These are phyloP conservation scores for Lactarius sanguifluus DNA, from an alignment of 768 basidiomycete genomes.

Conservation along the genomic window DNA sequence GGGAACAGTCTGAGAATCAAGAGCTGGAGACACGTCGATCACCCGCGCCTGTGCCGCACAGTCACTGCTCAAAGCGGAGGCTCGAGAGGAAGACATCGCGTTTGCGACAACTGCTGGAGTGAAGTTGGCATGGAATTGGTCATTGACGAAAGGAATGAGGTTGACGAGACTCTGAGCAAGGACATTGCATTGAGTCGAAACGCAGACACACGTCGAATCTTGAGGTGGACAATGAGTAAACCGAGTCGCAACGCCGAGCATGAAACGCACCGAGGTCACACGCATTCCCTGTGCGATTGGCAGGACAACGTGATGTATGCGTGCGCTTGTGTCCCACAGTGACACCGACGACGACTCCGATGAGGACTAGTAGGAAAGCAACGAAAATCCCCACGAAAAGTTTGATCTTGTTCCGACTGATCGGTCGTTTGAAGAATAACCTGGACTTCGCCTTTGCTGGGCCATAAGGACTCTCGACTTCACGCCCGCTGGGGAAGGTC, in stretches of 20 bases:
- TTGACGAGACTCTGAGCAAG: constrained; percentile 54
- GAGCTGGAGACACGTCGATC: constrained; percentile 51
- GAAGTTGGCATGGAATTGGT: constrained; percentile 47
- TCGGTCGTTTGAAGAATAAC: constrained; percentile 8
- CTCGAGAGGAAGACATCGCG: constrained; percentile 52
- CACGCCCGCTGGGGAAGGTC: background rate
- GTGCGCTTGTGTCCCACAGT: constrained; percentile 37
- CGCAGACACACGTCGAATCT: constrained; percentile 67
- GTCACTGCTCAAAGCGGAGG: constrained; percentile 42
- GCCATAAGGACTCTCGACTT: background rate
- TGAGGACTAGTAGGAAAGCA: constrained; percentile 35
- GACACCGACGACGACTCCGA: constrained; percentile 49
- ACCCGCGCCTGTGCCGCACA: constrained; percentile 55
- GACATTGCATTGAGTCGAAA: constrained; percentile 51
- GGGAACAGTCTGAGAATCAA: constrained; percentile 42
- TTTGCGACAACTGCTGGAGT: constrained; percentile 46
- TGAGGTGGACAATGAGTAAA: constrained; percentile 18
- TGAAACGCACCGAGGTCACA: constrained; percentile 56
- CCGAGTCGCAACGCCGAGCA: background rate
- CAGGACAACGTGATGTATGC: constrained; percentile 39
- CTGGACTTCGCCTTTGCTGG: constrained; percentile 22
- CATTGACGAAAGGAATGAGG: constrained; percentile 51
- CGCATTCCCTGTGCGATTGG: constrained; percentile 46
- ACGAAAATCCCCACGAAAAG: constrained; percentile 24
- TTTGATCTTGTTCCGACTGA: constrained; percentile 26